Evolutionary conservation across 1,139 yeast genomes (phyloP).

Genomic region (Meyerozyma elateridarum): DNA sequence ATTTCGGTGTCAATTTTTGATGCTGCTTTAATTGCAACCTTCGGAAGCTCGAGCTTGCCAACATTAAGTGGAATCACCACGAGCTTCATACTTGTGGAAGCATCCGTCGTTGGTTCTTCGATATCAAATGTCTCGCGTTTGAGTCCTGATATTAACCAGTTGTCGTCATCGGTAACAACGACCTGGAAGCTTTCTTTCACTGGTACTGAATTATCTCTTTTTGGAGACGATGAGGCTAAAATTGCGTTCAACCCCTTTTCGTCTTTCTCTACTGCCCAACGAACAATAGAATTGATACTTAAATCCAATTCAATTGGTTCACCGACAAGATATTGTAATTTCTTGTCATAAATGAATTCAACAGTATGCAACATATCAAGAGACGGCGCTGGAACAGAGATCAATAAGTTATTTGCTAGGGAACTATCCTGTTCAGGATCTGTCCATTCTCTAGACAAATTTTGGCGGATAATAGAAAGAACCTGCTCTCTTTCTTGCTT

Average conservation of each 20-base stretch:
- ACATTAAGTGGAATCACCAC: conserved; percentile 67
- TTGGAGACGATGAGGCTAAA: conserved; percentile 26
- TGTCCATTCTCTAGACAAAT: conserved; percentile 8
- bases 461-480: conserved; percentile 10
- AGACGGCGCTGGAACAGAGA: conserved; percentile 50
- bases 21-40: conserved; percentile 35
- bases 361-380: conserved; percentile 48
- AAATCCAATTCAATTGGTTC: conserved; percentile 50
- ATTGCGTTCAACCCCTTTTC: conserved; percentile 10
- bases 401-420: conserved; percentile 22
- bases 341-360: conserved; percentile 37
- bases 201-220: conserved; percentile 7
- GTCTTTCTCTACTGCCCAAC: conserved; percentile 31
- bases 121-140: conserved; percentile 45
- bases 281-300: conserved; percentile 38
- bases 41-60: conserved; percentile 71
- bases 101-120: conserved; percentile 8
- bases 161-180: conserved; percentile 33
- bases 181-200: conserved; percentile 22
- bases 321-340: conserved; percentile 53
- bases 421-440: neutral
- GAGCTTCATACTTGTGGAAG: conserved; percentile 27
- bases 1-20: conserved; percentile 25
- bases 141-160: conserved; percentile 71
- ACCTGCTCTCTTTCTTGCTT: conserved; percentile 14